Base-by-base conservation (phyloP, 2,329 filamentous ascomycete species). In the Diaporthe eres region DNA sequence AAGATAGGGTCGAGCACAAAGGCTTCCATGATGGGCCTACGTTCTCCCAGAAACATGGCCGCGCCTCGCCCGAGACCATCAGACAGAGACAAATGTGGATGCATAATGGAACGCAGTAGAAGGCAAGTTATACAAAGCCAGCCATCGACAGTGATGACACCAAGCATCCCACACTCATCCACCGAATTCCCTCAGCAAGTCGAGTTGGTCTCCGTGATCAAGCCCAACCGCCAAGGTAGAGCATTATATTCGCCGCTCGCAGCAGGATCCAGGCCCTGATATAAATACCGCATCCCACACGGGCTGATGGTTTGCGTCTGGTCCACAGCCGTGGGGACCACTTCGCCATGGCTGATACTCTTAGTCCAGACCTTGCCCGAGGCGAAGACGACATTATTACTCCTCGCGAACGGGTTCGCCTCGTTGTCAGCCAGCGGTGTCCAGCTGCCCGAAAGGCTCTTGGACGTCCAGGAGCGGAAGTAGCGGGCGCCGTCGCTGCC, bases 121-220 rank as follows among this genome's bases (percentile, higher is more conserved):
- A 28, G 39, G 4, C 39, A n/a, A 9, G 2, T 15, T 9, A 19
- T 13, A 9, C 49, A 1, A n/a, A 39, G 37, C 37, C 37, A 39
- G 37, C 37, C 37, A 0, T 39, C 37, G 0, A 39, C 3, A 39
- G 37, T 34, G 1, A 9, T 2, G 34, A 34, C 34, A 34, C 34
- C 34, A 34, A 9, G 34, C 34, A 4, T 4, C 37, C 37, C 3
- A 39, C 12, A 13, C 12, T 39, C 12, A 12, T 39, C 10, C 22
- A 22, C 17, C 4, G 7, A 37, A 34, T 15, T 19, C 28, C 1
- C 10, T 58, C n/a, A 58, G 31, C 55, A 58, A 19, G 55, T 22
- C 15, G 55, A 58, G 28, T 58, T 58, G 8, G 55, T 58, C 31
- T 58, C 31, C 15, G 55, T 58, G 28, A 58, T 58, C 55, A 58